Evolutionary conservation across 306 rosid genomes (phyloP), one percentile per base, ranked within the genome.

Genomic region (Citrullus mucosospermus): DNA sequence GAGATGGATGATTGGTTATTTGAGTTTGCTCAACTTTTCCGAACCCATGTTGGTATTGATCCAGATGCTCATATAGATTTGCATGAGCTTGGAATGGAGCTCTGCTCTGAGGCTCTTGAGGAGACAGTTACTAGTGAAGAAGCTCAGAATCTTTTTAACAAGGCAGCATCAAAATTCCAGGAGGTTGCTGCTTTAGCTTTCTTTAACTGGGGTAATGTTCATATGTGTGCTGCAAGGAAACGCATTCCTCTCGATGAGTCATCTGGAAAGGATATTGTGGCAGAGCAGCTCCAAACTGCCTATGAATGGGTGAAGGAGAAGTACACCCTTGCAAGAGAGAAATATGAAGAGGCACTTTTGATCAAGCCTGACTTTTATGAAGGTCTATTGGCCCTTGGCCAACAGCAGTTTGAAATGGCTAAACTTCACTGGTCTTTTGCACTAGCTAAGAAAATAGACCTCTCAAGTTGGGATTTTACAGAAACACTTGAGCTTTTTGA

Each of bases 1-100:
- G 98, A 96, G 85, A 96, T 96, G 97, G 99, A 92, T 80, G 99
- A 96, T 77, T 96, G 99, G 99, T 82, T 96, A 87, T 91, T 96
- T 79, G 99, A 96, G 77, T 96, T 96, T 78, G 97, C 99, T 76
- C 97, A 96, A 79, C 97, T 96, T 77, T 96, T 96, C 87, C 96
- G 98, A 79, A 86, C 96, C 32, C 97, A 92, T 81, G 91, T 96
- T 81, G 99, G 99, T 75, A 92, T 96, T 70, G 99, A 96, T 83
- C 97, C 97, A 14, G 97, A 91, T 85, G 97, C 99, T 59, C 98
- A 92, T 75, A 80, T 96, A 81, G 99, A 96, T 75, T 84, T 96
- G 88, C 99, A 96, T 75, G 99, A 96, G 87, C 91, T 96, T 56
- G 97, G 99, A 72, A 96, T 96, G 99, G 98, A 96, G 87, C 89